Conservation (phyloP, 2,329 filamentous ascomycete genomes). For the Epicoccum sorghinum region DNA sequence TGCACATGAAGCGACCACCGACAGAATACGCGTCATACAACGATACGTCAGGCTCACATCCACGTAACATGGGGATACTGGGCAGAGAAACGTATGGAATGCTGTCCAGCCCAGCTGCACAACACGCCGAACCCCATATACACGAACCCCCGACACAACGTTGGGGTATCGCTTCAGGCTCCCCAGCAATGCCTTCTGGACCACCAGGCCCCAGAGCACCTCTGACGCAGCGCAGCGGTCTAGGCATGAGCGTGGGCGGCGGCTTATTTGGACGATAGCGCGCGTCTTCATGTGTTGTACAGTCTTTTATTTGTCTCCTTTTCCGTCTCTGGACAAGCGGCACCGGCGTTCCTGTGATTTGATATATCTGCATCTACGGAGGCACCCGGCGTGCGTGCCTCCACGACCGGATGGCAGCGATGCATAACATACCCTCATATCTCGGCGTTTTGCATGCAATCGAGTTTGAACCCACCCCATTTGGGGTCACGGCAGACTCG, state of each 20-base stretch:
- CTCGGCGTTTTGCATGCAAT: constrained; percentile 18
- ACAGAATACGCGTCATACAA: constrained; percentile 32
- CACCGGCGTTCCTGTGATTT: constrained; percentile 1
- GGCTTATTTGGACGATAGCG: constrained; percentile 42
- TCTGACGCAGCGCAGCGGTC: constrained; percentile 36
- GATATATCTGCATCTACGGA: constrained; percentile 1
- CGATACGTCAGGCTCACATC: constrained; percentile 36
- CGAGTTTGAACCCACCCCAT: neutral
- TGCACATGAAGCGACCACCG: constrained; percentile 47
- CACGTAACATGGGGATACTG: constrained; percentile 31
- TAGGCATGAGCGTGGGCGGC: constrained; percentile 36
- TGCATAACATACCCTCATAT: constrained; percentile 18
- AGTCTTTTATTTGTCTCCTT: constrained; percentile 10
- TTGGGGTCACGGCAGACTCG: neutral
- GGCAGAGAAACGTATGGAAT: constrained; percentile 38
- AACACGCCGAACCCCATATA: constrained; percentile 27
- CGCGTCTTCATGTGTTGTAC: neutral
- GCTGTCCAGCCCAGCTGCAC: constrained; percentile 38
- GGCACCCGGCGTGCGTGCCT: constrained; percentile 5
- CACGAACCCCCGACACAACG: constrained; percentile 36
- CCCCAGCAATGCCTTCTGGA: constrained; percentile 22
- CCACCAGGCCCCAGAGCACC: constrained; percentile 34
- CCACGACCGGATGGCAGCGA: constrained; percentile 5
- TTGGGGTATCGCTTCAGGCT: constrained; percentile 26
- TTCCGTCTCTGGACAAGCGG: neutral